Percentiles rank a stretch among this genome's conserved stretches.
These are phyloP conservation scores for Cenchrus purpureus DNA, from an alignment of 176 grass and related monocot genomes.

Conservation along the genomic window DNA sequence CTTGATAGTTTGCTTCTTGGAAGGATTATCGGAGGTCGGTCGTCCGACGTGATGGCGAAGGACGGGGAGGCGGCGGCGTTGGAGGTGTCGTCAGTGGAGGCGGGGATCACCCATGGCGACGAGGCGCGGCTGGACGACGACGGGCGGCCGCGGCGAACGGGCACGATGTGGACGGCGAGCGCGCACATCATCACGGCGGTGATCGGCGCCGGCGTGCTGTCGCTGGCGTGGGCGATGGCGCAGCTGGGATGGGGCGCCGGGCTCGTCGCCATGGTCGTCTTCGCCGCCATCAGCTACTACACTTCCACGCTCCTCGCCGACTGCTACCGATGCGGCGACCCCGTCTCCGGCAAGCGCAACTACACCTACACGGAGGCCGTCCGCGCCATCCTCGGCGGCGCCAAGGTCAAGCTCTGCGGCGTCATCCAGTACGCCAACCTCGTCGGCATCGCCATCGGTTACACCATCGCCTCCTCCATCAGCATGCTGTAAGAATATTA, in stretches of 20 bases:
- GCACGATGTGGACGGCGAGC: slow-evolving; percentile 90
- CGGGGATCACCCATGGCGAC: background rate
- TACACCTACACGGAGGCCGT: slow-evolving; percentile 97
- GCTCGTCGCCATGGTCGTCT: slow-evolving; percentile 77
- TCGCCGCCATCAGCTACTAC: slow-evolving; percentile 92
- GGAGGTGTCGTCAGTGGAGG: slow-evolving; percentile 32
- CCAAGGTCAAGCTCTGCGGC: slow-evolving; percentile 61
- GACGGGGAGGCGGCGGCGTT: background rate
- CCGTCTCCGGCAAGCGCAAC: slow-evolving; percentile 69
- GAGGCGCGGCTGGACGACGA: slow-evolving; percentile 60
- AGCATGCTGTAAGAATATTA: slow-evolving; percentile 52
- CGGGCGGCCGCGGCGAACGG: slow-evolving; percentile 52
- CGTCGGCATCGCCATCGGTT: slow-evolving; percentile 71
- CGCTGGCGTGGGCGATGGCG: slow-evolving; percentile 88
- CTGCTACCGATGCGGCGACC: slow-evolving; percentile 86
- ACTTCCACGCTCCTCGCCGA: slow-evolving; percentile 84
- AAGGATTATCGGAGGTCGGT: background rate
- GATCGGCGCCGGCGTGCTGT: slow-evolving; percentile 89
- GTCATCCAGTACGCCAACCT: slow-evolving; percentile 73
- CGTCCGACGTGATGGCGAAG: background rate
- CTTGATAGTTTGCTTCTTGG: background rate
- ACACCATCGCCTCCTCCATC: slow-evolving; percentile 77
- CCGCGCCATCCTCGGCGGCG: slow-evolving; percentile 63
- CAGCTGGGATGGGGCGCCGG: slow-evolving; percentile 88
- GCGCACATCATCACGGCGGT: slow-evolving; percentile 96